Evolutionary conservation across 2,329 filamentous ascomycete genomes (phyloP).

Genomic region (Colletotrichum tamarilloi): DNA sequence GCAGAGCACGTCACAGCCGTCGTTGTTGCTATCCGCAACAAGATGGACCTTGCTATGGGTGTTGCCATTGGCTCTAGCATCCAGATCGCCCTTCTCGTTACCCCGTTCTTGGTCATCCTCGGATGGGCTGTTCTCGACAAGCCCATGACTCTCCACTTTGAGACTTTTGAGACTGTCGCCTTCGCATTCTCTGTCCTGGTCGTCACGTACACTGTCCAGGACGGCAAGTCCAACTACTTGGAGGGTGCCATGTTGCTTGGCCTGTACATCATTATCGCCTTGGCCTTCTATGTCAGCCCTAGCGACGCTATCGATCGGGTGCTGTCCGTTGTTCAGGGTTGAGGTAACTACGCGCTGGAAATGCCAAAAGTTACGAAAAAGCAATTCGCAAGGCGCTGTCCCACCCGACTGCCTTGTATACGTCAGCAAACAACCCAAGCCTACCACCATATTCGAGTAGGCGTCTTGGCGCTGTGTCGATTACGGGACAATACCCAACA

Average conservation of each 20-base stretch:
- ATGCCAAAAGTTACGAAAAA: conserved; percentile 2
- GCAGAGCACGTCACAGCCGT: conserved; percentile 86
- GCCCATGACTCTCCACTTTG: conserved; percentile 83
- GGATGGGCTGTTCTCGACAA: conserved; percentile 80
- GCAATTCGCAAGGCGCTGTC: not conserved
- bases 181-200: conserved; percentile 82
- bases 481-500: not conserved
- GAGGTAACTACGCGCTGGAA: not conserved
- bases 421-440: too few species aligned
- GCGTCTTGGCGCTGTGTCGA: not conserved
- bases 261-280: conserved; percentile 69
- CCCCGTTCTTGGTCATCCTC: conserved; percentile 81
- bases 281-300: conserved; percentile 69
- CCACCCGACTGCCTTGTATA: not conserved
- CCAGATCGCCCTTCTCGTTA: conserved; percentile 85
- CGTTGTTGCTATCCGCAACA: conserved; percentile 81
- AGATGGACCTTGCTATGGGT: conserved; percentile 79
- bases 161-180: conserved; percentile 82
- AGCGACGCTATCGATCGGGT: conserved; percentile 57
- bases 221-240: conserved; percentile 86
- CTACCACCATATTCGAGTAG: not conserved
- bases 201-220: conserved; percentile 81
- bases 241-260: conserved; percentile 77
- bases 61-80: conserved; percentile 86
- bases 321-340: conserved; percentile 23